Conservation (phyloP, 257 asterid genomes). For the Salvia miltiorrhiza region DNA sequence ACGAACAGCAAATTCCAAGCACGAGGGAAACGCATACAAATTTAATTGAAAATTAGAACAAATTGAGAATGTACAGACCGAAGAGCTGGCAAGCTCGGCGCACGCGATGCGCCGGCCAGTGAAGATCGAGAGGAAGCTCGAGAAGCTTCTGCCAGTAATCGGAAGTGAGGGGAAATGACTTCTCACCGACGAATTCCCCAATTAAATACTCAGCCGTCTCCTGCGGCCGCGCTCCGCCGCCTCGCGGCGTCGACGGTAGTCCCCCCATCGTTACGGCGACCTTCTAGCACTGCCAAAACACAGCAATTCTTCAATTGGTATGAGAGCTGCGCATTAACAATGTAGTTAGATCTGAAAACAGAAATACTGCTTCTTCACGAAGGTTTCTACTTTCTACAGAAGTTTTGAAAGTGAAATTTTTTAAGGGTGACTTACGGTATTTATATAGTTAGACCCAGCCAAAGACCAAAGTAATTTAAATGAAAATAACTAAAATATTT, state of each 20-base stretch:
- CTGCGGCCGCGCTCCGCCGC: constrained; percentile 57
- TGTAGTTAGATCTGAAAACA: constrained; percentile 30
- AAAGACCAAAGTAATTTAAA: background rate
- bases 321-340: constrained; percentile 6
- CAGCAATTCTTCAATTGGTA: constrained; percentile 8
- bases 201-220: constrained; percentile 82
- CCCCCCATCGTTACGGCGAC: constrained; percentile 58
- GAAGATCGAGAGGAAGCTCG: constrained; percentile 79
- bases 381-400: constrained; percentile 19
- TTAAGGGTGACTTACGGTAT: background rate
- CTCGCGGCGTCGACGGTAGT: constrained; percentile 81
- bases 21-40: background rate
- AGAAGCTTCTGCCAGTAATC: constrained; percentile 99
- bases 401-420: constrained; percentile 12
- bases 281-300: constrained; percentile 5
- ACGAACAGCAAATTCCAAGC: background rate
- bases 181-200: constrained; percentile 71
- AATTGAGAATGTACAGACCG: constrained; percentile 45
- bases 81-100: constrained; percentile 70
- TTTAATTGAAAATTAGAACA: background rate
- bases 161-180: constrained; percentile 71
- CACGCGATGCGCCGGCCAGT: constrained; percentile 77
- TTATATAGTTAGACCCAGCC: background rate
- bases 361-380: constrained; percentile 18
- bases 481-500: background rate